A percentile compares a stretch with the other conserved stretches of the same genome.
Conservation (phyloP, 257 asterid genomes). For the Paraleonurus japonicus region DNA sequence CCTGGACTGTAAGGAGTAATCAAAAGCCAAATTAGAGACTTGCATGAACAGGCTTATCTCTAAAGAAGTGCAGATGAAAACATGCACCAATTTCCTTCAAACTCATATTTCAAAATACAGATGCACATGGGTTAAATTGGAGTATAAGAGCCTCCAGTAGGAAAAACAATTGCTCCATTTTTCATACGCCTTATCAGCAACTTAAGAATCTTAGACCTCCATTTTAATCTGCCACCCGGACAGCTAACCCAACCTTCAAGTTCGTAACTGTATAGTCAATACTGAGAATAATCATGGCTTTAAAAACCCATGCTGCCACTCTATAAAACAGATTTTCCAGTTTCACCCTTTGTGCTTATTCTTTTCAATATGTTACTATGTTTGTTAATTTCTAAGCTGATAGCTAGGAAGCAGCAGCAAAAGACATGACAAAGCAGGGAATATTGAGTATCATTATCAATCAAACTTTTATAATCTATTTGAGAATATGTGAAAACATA, state of each 20-base stretch:
- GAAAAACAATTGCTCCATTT: slow-evolving; percentile 5
- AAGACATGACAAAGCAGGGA: slow-evolving; percentile 8
- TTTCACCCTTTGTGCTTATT: background rate
- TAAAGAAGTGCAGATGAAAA: slow-evolving; percentile 16
- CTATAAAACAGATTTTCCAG: slow-evolving; percentile 1
- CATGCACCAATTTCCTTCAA: slow-evolving; percentile 12
- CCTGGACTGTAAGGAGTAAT: slow-evolving; percentile 56
- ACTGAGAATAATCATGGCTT: background rate
- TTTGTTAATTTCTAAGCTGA: slow-evolving; percentile 15
- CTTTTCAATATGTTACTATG: background rate
- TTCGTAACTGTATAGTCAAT: slow-evolving; percentile 13
- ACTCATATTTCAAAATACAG: background rate
- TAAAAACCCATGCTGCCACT: slow-evolving; percentile 2
- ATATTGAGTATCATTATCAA: background rate
- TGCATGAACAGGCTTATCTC: slow-evolving; percentile 14
- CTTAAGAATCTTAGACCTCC: background rate
- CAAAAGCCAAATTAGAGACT: slow-evolving; percentile 28
- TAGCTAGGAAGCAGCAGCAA: background rate
- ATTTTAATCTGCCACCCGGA: background rate
- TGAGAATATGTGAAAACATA: background rate
- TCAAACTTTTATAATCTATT: slow-evolving; percentile 7
- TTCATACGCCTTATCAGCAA: slow-evolving; percentile 1
- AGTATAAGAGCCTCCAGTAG: background rate
- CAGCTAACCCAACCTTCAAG: background rate
- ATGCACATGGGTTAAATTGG: slow-evolving; percentile 1